Base-by-base conservation (phyloP, 768 basidiomycete species). In the Suillus lakei region DNA sequence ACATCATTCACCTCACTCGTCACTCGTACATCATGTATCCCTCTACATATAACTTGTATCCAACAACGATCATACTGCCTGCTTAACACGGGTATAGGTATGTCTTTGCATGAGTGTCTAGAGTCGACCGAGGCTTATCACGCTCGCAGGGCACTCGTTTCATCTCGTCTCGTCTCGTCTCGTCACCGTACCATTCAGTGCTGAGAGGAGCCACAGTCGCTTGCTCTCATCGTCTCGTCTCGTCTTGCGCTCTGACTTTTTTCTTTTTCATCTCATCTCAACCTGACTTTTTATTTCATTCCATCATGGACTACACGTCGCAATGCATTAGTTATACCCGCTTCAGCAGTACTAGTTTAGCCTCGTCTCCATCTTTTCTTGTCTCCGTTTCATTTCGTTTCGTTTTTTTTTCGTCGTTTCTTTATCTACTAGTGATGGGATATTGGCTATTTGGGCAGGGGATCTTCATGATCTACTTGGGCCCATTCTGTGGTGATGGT, bases 251-350 rank as follows among this genome's bases (percentile, higher is more conserved):
- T 51, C 4, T 18, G 26, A 9, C 13, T 28, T 16, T 10, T 48
- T 26, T 26, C 46, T 48, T 48, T 23, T 50, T 26, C 12, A 30
- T 53, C 26, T 51, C 50, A 30, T 51, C 28, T 30, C 50, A 51
- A 51, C 28, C 16, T 53, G 51, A 53, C 51, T 28, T 51, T 53
- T 53, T 53, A 53, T 53, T 53, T 32, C 51, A 53, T 46, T 46
- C 5, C 44, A 46, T 53, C 51, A 53, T 53, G 51, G 51, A 53
- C 16, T 18, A 26, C 16, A 18, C 9, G 50, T 50, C 16, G 28
- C 51, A 53, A 53, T 53, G 51, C 51, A 53, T 51, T 53, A 18
- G 18, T 51, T 5, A 53, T 53, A 53, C 51, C 51, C 28, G 32
- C 32, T 51, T 51, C 9, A 53, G 51, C 51, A 53, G n/a, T n/a